A percentile compares a stretch with the other conserved stretches of the same genome.
These are phyloP conservation scores for Neurospora discreta DNA, from an alignment of 495 filamentous ascomycete genomes.

Conservation along the genomic window DNA sequence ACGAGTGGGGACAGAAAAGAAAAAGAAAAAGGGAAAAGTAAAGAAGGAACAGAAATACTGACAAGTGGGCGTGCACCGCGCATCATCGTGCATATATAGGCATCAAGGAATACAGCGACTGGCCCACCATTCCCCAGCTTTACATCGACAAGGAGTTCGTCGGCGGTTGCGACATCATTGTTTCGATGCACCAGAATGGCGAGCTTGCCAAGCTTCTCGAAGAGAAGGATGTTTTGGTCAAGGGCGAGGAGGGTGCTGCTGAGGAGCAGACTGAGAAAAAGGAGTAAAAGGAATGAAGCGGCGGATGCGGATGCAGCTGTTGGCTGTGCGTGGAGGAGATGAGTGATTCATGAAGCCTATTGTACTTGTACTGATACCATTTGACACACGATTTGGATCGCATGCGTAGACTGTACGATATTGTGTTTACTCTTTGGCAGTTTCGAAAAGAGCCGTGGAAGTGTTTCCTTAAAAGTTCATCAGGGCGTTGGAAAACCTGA, in stretches of 20 bases:
- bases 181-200: slow-evolving; percentile 96
- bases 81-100: slow-evolving; percentile 38
- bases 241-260: slow-evolving; percentile 5
- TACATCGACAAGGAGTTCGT: slow-evolving; percentile 94
- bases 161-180: slow-evolving; percentile 91
- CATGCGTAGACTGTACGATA: neutral
- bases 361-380: neutral
- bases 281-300: slow-evolving; percentile 3
- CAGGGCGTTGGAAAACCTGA: neutral
- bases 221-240: slow-evolving; percentile 66
- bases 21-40: neutral
- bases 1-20: neutral
- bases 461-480: neutral
- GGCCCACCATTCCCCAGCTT: slow-evolving; percentile 96
- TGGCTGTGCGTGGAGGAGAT: neutral
- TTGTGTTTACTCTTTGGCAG: neutral
- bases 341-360: neutral
- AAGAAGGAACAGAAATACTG: neutral
- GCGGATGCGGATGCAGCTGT: neutral
- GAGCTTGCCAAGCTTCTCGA: slow-evolving; percentile 85
- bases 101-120: slow-evolving; percentile 97
- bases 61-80: neutral
- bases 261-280: slow-evolving; percentile 10
- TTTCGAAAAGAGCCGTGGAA: neutral
- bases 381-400: neutral